Evolutionary conservation across 495 filamentous ascomycete genomes (phyloP), one percentile per base, ranked within the genome.

Genomic region (Neurospora sp.): DNA sequence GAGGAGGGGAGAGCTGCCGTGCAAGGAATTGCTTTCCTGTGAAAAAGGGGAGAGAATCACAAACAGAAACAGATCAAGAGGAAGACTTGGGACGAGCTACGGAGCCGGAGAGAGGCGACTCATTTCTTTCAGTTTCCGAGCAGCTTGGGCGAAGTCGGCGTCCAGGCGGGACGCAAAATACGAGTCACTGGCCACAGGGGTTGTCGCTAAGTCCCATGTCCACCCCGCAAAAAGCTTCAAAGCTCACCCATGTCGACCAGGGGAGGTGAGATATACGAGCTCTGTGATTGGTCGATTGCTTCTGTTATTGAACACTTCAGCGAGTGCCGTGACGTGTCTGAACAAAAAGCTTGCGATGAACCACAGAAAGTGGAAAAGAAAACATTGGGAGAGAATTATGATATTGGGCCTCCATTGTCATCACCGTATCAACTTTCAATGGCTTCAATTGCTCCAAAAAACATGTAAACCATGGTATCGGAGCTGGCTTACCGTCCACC

Each of bases 121-220:
- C 53, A 35, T 65, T 16, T 35, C 27, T 65, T 61, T 37, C 35
- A 37, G 35, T 37, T 65, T 65, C 27, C 53, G 6, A 12, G 27
- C 53, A 12, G 53, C 53, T 69, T 78, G 77, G 76, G 79, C 79
- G 79, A 80, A 72, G 68, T 77, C 79, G 79, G 79, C 72, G 76
- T 70, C 71, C 53, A 65, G 53, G 22, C 20, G 48, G 48, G 20
- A 59, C 20, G 27, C 48, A 78, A 79, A 78, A 72, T 76, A 10
- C 48, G 48, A 61, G 48, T 61, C 48, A 61, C 48, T 76, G 75
- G 74, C 76, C 74, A 70, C 71, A 71, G 69, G 71, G 27, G 27
- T 31, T 31, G 1, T n/a, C n/a, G n/a, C n/a, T n/a, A n/a, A 27
- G 76, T 79, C 76, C 78, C 75, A 79, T 72, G 76, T 72, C 78